Evolutionary conservation across 2,329 filamentous ascomycete genomes (phyloP), one percentile per base, ranked within the genome.

Genomic region (Ascosphaera pollenicola): DNA sequence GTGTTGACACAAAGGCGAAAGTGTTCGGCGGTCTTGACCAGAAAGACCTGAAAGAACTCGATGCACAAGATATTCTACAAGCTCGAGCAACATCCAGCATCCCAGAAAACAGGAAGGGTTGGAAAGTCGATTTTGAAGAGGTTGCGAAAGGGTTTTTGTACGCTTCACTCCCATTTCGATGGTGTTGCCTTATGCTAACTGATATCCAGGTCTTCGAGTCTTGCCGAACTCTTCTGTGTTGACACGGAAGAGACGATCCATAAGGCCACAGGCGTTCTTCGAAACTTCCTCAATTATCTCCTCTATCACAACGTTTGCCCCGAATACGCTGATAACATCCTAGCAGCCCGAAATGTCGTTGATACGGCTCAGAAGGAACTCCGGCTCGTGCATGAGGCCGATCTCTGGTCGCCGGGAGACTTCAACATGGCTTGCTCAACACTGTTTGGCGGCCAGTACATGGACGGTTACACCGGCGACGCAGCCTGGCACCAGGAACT

Each of bases 271-370:
- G 66, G 69, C 26, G 70, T 91, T 0, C 65, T 94, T 32, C 70
- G 73, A 43, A 92, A 89, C 51, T 95, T 95, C 52, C 70, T 93
- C 45, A 80, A 82, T 46, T 98, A 94, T 47, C 64, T 95, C 1
- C 64, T 85, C 8, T 70, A 78, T 43, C 85, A 95, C 51, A 70
- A 79, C 30, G 87, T 91, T 13, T 93, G 84, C 49, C 77, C 79
- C 0, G 89, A 95, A 54, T 79, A 85, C 51, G 63, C 57, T 0
- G 61, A 66, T 1, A 70, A 87, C 45, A 64, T 95, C 42, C 58
- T 69, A 13, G 61, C 65, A 0, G 83, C 85, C 0, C 62, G 77
- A 6, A 54, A 54, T 1, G 54, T 87, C 19, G 92, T 83, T 48
- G 66, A 73, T 16, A 51, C 64, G 11, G 82, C 80, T 1, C 65